Base-by-base conservation (phyloP, 23 red algal species). In the Gracilariopsis chorda region DNA sequence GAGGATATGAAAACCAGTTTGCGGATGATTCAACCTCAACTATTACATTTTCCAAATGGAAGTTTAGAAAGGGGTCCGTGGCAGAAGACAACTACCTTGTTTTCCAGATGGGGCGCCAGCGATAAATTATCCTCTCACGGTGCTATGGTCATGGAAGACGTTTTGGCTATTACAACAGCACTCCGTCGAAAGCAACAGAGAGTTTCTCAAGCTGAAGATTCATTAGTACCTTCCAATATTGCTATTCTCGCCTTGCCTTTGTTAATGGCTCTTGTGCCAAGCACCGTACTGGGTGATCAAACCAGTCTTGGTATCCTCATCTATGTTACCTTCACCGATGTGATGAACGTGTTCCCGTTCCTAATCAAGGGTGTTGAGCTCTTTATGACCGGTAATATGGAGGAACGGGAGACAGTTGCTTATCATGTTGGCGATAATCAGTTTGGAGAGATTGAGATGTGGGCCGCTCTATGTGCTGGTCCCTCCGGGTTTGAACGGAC, bases 211-310 rank as follows among this genome's bases (percentile, higher is more conserved):
- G 56, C 80, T 2, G 56, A 67, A 25, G 80, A 85, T 69, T 52
- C 80, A 41, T 28, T 85, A 47, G 53, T 59, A 32, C 80, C 80
- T 20, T 85, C 80, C 21, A 85, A 85, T 85, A 46, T 85, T 48
- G 80, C 80, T 48, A 85, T 85, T 69, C 20, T 85, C 45, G 56
- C 80, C 7, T 69, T 85, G 36, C 80, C 80, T 6, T 35, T 85
- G 16, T 11, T 51, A 17, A 85, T 85, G 80, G 67, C 47, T 24
- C 42, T 85, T 47, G 37, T 85, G 14, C 80, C 80, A 7, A 46
- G 47, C 27, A 59, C 80, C 5, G 63, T 85, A 44, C 39, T 85
- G 21, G 80, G 48, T 16, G 57, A 85, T 48, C 57, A 32, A 7
- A 49, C 19, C 37, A 85, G 40, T 17, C 14, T 69, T 34, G 58